phyloP scores from a whole-genome alignment of 139 green algal genomes.

The Marvania coccoides region DNA sequence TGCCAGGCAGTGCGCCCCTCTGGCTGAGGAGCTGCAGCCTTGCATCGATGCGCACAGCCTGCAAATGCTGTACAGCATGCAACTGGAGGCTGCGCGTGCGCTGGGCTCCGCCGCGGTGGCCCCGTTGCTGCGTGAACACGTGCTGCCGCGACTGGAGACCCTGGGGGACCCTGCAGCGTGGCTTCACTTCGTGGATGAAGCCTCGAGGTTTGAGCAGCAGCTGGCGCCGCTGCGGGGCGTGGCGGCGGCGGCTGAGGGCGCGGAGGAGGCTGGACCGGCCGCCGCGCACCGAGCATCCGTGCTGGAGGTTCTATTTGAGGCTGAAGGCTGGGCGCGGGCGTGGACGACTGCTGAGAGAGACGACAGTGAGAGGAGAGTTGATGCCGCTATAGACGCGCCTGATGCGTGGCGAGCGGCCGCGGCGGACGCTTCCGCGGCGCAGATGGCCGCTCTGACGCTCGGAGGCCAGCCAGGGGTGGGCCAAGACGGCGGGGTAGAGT shows the following conservation, averaged over 20 bases:
- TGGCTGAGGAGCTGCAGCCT: constrained; percentile 25
- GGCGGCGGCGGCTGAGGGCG: neutral
- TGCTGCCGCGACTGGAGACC: constrained; percentile 27
- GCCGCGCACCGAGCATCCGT: neutral
- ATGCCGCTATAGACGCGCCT: constrained; percentile 6
- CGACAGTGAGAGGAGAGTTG: constrained; percentile 26
- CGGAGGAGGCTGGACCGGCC: neutral
- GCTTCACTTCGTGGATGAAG: constrained; percentile 35
- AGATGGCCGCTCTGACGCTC: too few species aligned
- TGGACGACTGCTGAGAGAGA: constrained; percentile 37
- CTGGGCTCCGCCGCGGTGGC: constrained; percentile 18
- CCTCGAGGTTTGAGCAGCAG: constrained; percentile 27
- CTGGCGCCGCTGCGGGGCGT: constrained; percentile 13
- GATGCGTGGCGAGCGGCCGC: constrained; percentile 29
- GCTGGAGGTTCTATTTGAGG: constrained; percentile 21
- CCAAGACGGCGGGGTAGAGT: neutral
- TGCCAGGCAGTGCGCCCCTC: constrained; percentile 1
- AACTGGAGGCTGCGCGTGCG: constrained; percentile 34
- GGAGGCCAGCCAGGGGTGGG: neutral
- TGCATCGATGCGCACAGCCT: constrained; percentile 12
- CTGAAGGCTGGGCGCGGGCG: constrained; percentile 8
- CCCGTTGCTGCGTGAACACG: constrained; percentile 23
- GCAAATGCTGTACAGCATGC: constrained; percentile 19
- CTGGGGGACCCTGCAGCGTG: constrained; percentile 17
- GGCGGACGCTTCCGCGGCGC: neutral